Base-by-base conservation (phyloP, 1,284 basidiomycete genomes). In the Cryptococcus sp. region DNA sequence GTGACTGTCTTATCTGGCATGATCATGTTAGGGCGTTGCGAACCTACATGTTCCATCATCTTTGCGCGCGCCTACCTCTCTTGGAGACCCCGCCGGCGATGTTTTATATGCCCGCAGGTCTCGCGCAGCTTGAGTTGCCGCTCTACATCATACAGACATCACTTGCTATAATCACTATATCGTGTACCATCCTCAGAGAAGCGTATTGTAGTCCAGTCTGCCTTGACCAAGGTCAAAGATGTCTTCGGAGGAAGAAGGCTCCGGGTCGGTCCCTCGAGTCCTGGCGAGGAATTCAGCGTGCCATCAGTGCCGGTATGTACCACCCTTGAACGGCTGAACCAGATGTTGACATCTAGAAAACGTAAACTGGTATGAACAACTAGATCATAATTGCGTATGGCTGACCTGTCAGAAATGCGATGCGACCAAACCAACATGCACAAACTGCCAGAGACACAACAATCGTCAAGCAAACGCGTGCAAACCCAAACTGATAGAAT, bases 241-340 rank as follows among this genome's bases (percentile, higher is more conserved):
- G 36, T 39, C 36, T 14, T 39, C 36, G 7, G 36, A 39, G 18
- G 36, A 39, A 19, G 36, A 39, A 39, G 36, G 18, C 28, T 28
- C 28, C 7, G 36, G 36, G 16, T 39, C 45, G 36, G 50, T 47
- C 28, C 57, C 57, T 0, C 53, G 50, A 14, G 65, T 70, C 16
- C 55, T 73, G 1, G 67, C 69, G 11, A 57, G 70, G 14, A 71
- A 71, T 43, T 59, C 68, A 4, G 70, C 70, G 5, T 73, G 70
- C 52, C 70, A 71, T 56, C 68, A 67, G 42, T 73, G 70, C 53
- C 53, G 69, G 55, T 63, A 49, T 55, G 61, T 60, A 16, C 18
- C 2, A 11, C 23, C 21, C 23, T 42, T 7, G 5, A 11, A 28
- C 39, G 31, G 9, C 19, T 7, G 31, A 14, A 21, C 16, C 13